Conservation (phyloP, 2,329 filamentous ascomycete species). For the Beauveria sp. region DNA sequence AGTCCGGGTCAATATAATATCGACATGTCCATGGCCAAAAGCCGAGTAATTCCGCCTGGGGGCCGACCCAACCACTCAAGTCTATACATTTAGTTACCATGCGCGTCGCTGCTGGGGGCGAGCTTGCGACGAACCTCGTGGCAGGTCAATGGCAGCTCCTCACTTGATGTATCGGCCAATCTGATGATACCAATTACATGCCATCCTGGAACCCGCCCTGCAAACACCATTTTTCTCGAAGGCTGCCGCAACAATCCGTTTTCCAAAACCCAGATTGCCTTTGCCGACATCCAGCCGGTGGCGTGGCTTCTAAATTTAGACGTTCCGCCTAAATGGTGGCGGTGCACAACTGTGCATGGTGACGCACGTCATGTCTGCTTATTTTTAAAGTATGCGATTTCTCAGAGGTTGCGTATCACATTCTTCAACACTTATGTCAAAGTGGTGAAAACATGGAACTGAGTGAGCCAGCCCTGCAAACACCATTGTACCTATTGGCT, state of each 20-base stretch:
- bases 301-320: slow-evolving; percentile 10
- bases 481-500: too few relatives aligned
- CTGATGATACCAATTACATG: neutral
- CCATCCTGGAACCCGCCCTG: neutral
- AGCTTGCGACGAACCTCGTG: neutral
- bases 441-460: too few relatives aligned
- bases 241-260: neutral
- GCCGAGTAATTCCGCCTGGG: slow-evolving; percentile 1
- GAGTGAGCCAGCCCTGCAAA: too few relatives aligned
- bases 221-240: neutral
- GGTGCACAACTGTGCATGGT: slow-evolving; percentile 5
- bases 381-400: neutral
- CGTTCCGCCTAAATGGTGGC: slow-evolving; percentile 4
- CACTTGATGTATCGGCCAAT: neutral
- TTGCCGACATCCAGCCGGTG: neutral
- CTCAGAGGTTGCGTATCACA: neutral
- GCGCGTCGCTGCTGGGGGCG: neutral
- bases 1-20: too few relatives aligned
- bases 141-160: neutral
- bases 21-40: neutral
- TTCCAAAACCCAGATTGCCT: neutral
- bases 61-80: neutral
- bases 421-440: neutral
- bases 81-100: neutral
- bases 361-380: neutral